Evolutionary conservation across 108 stramenopile species (phyloP).

Genomic region (Conticribra weissflogii): DNA sequence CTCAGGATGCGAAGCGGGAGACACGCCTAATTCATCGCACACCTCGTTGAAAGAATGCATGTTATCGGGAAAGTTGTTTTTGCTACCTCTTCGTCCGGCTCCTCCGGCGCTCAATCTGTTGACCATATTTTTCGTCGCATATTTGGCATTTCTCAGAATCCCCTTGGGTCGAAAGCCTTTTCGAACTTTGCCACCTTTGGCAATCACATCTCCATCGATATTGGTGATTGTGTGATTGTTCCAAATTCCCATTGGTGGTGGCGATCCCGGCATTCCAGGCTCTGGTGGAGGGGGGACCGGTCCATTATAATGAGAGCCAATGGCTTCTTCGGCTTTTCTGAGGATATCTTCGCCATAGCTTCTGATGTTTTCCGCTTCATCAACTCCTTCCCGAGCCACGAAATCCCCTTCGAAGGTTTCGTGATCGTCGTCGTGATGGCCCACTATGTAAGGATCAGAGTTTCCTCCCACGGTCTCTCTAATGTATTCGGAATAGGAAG

Average conservation of each 20-base stretch:
- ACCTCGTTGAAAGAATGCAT: conserved; percentile 2
- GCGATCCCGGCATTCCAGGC: background rate
- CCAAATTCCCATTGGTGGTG: background rate
- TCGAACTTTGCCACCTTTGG: background rate
- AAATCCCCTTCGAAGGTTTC: background rate
- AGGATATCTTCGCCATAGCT: background rate
- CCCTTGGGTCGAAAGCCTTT: background rate
- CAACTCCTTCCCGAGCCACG: background rate
- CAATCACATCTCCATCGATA: background rate
- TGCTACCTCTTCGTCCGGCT: background rate
- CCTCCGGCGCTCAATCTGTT: background rate
- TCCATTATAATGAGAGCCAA: background rate
- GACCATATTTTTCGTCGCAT: background rate
- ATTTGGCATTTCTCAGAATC: background rate
- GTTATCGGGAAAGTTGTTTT: background rate
- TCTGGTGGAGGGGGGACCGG: background rate
- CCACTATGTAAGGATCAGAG: background rate
- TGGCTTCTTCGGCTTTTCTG: too few relatives aligned
- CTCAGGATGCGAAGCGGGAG: background rate
- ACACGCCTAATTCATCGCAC: conserved; percentile 5
- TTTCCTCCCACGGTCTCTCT: background rate
- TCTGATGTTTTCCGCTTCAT: background rate
- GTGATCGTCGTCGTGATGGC: background rate
- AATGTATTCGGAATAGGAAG: background rate
- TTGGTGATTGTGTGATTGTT: background rate